Evolutionary conservation across 2,329 filamentous ascomycete species (phyloP).

Genomic region (Alternaria ethzedia): DNA sequence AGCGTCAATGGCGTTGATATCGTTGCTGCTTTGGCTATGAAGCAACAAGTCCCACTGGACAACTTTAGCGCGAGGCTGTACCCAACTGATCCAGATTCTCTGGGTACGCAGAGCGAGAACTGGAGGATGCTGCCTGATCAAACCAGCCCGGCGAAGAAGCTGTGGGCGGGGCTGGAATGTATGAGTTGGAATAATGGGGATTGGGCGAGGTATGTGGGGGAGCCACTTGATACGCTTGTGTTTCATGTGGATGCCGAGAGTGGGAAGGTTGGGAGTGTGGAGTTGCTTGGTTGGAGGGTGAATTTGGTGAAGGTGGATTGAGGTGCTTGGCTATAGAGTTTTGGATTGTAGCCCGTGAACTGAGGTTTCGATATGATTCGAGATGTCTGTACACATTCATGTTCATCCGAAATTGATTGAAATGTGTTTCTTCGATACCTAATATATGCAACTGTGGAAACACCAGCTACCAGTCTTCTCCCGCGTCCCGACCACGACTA

Average conservation of each 20-base stretch:
- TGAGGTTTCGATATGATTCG: background rate
- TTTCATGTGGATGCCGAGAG: conserved; percentile 15
- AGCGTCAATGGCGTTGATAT: conserved; percentile 26
- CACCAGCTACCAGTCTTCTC: background rate
- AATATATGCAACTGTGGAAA: background rate
- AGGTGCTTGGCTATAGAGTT: background rate
- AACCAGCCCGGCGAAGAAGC: background rate
- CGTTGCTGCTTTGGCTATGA: conserved; percentile 16
- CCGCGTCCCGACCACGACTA: background rate
- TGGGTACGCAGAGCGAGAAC: conserved; percentile 12
- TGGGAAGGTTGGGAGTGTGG: conserved; percentile 9
- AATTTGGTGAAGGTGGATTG: conserved; percentile 11
- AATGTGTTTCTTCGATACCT: background rate
- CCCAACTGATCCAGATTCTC: conserved; percentile 28
- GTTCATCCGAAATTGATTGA: background rate
- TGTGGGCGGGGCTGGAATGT: conserved; percentile 29
- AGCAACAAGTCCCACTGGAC: conserved; percentile 6
- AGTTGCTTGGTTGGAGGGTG: conserved; percentile 23
- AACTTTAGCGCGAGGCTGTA: conserved; percentile 30
- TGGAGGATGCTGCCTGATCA: conserved; percentile 29
- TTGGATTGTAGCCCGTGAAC: background rate
- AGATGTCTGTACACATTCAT: background rate
- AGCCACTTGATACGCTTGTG: conserved; percentile 27
- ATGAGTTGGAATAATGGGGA: conserved; percentile 30
- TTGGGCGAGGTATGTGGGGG: conserved; percentile 21